These are phyloP conservation scores for Rhodotorula sp. DNA, from an alignment of 1,284 basidiomycete species.

Conservation along the genomic window DNA sequence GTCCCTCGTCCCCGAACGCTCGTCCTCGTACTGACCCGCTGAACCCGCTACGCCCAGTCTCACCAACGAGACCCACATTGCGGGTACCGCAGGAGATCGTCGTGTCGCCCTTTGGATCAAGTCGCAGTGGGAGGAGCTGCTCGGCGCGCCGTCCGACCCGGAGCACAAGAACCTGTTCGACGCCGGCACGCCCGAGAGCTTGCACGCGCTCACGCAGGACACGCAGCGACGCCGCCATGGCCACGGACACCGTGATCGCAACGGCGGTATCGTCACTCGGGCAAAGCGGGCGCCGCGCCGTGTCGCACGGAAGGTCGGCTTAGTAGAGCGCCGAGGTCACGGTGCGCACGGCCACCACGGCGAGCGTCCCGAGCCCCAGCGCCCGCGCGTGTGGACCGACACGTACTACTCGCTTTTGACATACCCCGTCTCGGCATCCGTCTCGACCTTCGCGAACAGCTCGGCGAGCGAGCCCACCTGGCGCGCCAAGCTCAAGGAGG, in stretches of 20 bases:
- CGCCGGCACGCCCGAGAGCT: constrained; percentile 36
- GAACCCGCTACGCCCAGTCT: constrained; percentile 3
- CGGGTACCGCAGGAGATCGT: constrained; percentile 42
- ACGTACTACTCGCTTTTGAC: constrained; percentile 67
- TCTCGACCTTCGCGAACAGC: constrained; percentile 47
- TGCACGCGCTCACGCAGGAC: constrained; percentile 9
- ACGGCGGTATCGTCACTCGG: too few species aligned
- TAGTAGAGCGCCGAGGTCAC: background rate
- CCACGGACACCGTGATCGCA: background rate
- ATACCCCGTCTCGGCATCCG: constrained; percentile 33
- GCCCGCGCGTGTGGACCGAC: constrained; percentile 74
- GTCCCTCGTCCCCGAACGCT: background rate
- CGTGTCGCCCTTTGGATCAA: constrained; percentile 38
- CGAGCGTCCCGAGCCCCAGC: background rate
- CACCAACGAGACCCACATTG: constrained; percentile 41
- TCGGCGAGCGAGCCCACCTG: constrained; percentile 57
- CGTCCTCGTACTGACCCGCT: background rate
- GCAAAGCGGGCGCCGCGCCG: background rate
- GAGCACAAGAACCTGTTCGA: constrained; percentile 36
- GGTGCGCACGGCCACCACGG: background rate
- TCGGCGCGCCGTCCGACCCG: constrained; percentile 18
- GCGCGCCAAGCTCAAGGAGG: constrained; percentile 58
- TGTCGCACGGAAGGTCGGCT: background rate
- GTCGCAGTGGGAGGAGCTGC: constrained; percentile 38
- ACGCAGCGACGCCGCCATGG: background rate